Conservation (phyloP, 192 early-diverging fungal species). For the Rhizophagus sp. region DNA sequence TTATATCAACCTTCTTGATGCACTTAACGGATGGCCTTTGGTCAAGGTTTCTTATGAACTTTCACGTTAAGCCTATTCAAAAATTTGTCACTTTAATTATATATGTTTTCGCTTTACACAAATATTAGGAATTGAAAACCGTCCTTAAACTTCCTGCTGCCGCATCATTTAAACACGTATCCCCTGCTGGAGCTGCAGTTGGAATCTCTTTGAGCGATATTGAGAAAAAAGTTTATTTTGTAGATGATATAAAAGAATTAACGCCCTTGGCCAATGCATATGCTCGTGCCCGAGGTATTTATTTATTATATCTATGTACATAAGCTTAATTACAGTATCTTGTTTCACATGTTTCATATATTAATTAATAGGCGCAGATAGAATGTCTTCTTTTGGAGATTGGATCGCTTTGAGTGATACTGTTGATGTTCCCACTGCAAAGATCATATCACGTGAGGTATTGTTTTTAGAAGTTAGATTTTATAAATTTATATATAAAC, state of each 20-base stretch:
- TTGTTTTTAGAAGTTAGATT: slow-evolving; percentile 55
- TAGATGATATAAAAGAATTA: slow-evolving; percentile 80
- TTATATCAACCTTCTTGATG: slow-evolving; percentile 98
- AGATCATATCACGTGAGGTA: slow-evolving; percentile 91
- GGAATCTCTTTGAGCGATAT: slow-evolving; percentile 74
- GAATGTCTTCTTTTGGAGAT: slow-evolving; percentile 99
- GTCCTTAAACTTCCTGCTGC: slow-evolving; percentile 91
- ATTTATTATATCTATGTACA: background rate
- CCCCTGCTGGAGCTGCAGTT: slow-evolving; percentile 96
- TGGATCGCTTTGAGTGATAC: slow-evolving; percentile 93
- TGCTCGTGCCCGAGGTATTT: slow-evolving; percentile 84
- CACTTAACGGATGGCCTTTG: slow-evolving; percentile 94
- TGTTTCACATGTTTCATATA: background rate
- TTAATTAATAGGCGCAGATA: slow-evolving; percentile 70
- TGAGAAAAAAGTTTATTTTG: slow-evolving; percentile 90
- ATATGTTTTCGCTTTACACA: background rate
- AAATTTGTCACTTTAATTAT: background rate
- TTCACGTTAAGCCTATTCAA: background rate
- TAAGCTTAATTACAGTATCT: too few relatives aligned
- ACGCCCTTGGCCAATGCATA: slow-evolving; percentile 90
- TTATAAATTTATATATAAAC: slow-evolving; percentile 97
- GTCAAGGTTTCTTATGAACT: slow-evolving; percentile 63
- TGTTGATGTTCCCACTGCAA: slow-evolving; percentile 90
- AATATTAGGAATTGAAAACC: slow-evolving; percentile 66
- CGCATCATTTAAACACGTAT: slow-evolving; percentile 99